Conservation (phyloP, 208 protist genomes). For the Chromosphaera perkinsii region DNA sequence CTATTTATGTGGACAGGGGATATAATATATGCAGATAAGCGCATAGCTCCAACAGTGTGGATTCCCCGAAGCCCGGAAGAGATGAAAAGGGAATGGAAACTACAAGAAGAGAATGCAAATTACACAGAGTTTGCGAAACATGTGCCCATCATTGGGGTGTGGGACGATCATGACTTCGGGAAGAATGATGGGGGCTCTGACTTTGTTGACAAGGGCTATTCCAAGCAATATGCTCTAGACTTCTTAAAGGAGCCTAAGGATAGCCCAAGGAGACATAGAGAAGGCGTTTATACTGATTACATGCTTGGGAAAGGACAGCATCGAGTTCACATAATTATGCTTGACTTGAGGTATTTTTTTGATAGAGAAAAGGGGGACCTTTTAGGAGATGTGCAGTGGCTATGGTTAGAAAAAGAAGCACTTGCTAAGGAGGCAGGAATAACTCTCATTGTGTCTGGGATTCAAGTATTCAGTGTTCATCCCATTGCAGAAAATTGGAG, state of each 20-base stretch:
- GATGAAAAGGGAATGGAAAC: constrained; percentile 60
- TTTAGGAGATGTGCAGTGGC: constrained; percentile 70
- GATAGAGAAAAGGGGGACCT: constrained; percentile 60
- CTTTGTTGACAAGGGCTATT: constrained; percentile 54
- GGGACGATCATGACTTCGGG: constrained; percentile 79
- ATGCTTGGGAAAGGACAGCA: constrained; percentile 41
- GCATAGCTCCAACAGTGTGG: constrained; percentile 17
- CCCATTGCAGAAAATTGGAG: too few relatives aligned
- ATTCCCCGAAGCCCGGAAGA: constrained; percentile 31
- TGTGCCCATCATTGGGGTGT: constrained; percentile 61
- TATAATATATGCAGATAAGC: constrained; percentile 70
- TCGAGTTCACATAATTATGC: constrained; percentile 61
- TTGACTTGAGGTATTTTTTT: constrained; percentile 72
- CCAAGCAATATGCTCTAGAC: constrained; percentile 66
- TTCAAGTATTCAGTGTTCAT: constrained; percentile 70
- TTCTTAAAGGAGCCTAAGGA: constrained; percentile 59
- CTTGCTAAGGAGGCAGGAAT: constrained; percentile 32
- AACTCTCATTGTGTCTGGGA: constrained; percentile 64
- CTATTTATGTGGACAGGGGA: constrained; percentile 72
- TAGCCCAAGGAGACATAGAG: constrained; percentile 51
- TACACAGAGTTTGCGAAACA: constrained; percentile 65
- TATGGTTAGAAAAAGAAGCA: constrained; percentile 62
- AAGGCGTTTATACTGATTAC: constrained; percentile 66
- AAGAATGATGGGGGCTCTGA: constrained; percentile 72
- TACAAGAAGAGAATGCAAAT: constrained; percentile 51